phyloP scores from a whole-genome alignment of 2,329 filamentous ascomycete genomes.

The Colletotrichum magnum region DNA sequence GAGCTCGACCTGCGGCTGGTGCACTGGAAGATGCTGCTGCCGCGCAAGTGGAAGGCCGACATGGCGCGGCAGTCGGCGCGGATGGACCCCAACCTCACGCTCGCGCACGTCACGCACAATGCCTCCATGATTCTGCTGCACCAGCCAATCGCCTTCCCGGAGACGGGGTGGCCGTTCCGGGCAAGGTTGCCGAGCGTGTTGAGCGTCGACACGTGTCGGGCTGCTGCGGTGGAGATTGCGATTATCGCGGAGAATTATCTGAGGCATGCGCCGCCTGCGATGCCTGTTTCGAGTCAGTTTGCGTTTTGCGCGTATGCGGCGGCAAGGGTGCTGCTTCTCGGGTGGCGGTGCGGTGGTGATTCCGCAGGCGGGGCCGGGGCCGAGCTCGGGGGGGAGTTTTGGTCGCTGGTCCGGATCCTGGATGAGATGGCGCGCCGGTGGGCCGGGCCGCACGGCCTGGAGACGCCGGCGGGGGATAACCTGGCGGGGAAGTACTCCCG shows the following conservation, averaged over 20 bases:
- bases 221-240: slow-evolving; percentile 58
- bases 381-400: slow-evolving; percentile 44
- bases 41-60: slow-evolving; percentile 55
- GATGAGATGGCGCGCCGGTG: slow-evolving; percentile 44
- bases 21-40: slow-evolving; percentile 57
- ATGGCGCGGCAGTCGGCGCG: slow-evolving; percentile 46
- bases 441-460: slow-evolving; percentile 35
- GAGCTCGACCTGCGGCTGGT: slow-evolving; percentile 59
- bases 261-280: slow-evolving; percentile 45
- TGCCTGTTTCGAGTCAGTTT: slow-evolving; percentile 54
- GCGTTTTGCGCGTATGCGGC: slow-evolving; percentile 59
- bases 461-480: slow-evolving; percentile 17
- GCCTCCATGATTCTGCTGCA: slow-evolving; percentile 62
- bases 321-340: slow-evolving; percentile 54
- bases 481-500: slow-evolving; percentile 41
- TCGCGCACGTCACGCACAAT: slow-evolving; percentile 63
- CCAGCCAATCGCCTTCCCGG: slow-evolving; percentile 60
- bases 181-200: slow-evolving; percentile 55
- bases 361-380: slow-evolving; percentile 40
- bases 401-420: slow-evolving; percentile 43
- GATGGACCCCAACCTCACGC: slow-evolving; percentile 63
- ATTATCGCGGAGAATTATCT: slow-evolving; percentile 59
- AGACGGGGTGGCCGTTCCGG: slow-evolving; percentile 49
- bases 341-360: slow-evolving; percentile 45
- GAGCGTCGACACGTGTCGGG: slow-evolving; percentile 60